Base-by-base conservation (phyloP, 306 rosid genomes). In the Carpinus fangiana region DNA sequence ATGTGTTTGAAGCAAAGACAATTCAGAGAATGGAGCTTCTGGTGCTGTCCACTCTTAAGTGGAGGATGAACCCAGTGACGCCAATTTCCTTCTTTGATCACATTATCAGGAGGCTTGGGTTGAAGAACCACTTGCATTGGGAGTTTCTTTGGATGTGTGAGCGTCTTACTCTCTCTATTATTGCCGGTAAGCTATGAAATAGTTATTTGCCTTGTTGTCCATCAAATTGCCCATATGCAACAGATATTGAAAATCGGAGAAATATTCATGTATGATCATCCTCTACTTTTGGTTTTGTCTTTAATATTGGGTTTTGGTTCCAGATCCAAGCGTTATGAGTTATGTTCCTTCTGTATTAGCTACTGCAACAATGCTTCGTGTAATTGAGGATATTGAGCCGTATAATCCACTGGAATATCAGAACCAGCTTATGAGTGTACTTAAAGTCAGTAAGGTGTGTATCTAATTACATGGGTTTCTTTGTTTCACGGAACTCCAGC, bases 11-110 rank as follows among this genome's bases (percentile, higher is more conserved):
- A 70, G 93, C 97, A 2, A 95, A 89, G 82, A 91, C 93, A 60
- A 85, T 95, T 41, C 93, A 88, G 76, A 91, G 98, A 92, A 95
- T 95, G 98, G 98, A 95, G 87, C 96, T 95, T 76, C 74, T 95
- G 69, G 96, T 95, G 79, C 83, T 92, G 55, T 88, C 98, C 4
- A 88, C 98, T 72, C 96, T 95, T 48, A 74, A 87, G 74, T 95
- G 98, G 98, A 90, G 90, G 92, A 88, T 91, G 98, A 88, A 88
- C 83, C 98, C 93, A 5, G 92, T 95, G 70, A 95, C 97, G 72
- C 97, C 98, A 31, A 88, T 88, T 82, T 90, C 97, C 13, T 95
- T 88, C 91, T 92, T 92, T 74, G 91, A 87, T 80, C 97, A 89
- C 86, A 84, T 92, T 79, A 88, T 83, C 11, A 89, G 93, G 84